Evolutionary conservation across 2,329 filamentous ascomycete species (phyloP).

Genomic region (Aspergillus sp.): DNA sequence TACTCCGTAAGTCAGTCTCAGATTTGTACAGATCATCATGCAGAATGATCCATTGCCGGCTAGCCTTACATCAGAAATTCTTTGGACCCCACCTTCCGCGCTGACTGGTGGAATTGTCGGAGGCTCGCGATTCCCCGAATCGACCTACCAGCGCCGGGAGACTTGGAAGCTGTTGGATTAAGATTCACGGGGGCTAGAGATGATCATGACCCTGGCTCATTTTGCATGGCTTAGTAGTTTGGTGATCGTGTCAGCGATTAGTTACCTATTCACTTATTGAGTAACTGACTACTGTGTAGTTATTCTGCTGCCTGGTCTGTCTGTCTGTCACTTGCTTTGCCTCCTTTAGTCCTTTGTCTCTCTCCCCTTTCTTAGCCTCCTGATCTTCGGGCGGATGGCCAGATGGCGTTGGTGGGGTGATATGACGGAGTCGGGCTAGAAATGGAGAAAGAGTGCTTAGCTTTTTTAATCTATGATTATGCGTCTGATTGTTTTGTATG

Average conservation of each 20-base stretch:
- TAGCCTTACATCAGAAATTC: background rate
- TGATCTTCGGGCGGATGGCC: background rate
- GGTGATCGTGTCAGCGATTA: background rate
- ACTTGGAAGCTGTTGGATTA: background rate
- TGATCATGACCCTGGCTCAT: background rate
- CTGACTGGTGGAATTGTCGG: background rate
- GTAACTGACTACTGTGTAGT: background rate
- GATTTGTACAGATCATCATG: constrained; percentile 15
- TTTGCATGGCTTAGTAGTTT: background rate
- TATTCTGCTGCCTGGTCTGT: background rate
- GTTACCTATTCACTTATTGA: too few relatives aligned
- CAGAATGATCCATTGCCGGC: constrained; percentile 12
- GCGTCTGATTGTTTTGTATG: background rate
- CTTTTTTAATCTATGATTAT: background rate
- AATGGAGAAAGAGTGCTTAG: background rate
- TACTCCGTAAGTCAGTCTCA: background rate
- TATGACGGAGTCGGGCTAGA: background rate
- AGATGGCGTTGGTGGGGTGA: background rate
- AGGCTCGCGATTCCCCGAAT: background rate
- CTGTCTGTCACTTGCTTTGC: background rate
- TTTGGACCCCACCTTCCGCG: background rate
- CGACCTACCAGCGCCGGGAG: background rate
- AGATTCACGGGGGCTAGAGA: background rate
- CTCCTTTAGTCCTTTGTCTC: background rate
- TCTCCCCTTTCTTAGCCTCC: background rate